Percentiles rank a stretch among this genome's conserved stretches.
Conservation (phyloP, 768 basidiomycete species). For the Tremella yokohamensis region DNA sequence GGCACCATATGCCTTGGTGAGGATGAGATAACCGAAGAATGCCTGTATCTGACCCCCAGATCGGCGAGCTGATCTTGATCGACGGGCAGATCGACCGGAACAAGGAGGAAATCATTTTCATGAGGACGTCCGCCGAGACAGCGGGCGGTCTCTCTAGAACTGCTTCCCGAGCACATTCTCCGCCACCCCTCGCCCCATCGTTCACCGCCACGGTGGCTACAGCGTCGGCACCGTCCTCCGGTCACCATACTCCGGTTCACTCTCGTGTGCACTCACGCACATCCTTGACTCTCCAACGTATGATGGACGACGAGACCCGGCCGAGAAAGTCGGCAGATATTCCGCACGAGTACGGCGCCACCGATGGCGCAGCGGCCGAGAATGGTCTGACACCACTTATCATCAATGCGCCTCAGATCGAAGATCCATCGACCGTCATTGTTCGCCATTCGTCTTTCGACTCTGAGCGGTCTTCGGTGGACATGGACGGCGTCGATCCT, state of each 20-base stretch:
- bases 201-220: not conserved
- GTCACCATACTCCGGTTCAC: slow-evolving; percentile 10
- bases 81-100: slow-evolving; percentile 36
- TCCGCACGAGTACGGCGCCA: not conserved
- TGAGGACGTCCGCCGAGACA: not conserved
- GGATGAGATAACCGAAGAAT: not conserved
- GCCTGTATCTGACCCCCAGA: slow-evolving; percentile 52
- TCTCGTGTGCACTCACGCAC: slow-evolving; percentile 14
- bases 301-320: not conserved
- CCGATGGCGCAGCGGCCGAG: not conserved
- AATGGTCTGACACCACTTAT: not conserved
- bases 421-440: slow-evolving; percentile 20
- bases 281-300: slow-evolving; percentile 4
- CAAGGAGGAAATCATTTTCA: slow-evolving; percentile 3
- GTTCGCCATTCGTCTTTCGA: slow-evolving; percentile 18
- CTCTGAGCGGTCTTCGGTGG: slow-evolving; percentile 1
- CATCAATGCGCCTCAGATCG: not conserved
- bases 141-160: not conserved
- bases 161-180: slow-evolving; percentile 37
- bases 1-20: slow-evolving; percentile 85
- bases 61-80: slow-evolving; percentile 79
- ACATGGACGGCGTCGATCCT: slow-evolving; percentile 9
- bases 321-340: not conserved
- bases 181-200: not conserved
- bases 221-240: slow-evolving; percentile 5